phyloP scores from a whole-genome alignment of 352 stramenopile genomes.

The Phytophthora syringae region DNA sequence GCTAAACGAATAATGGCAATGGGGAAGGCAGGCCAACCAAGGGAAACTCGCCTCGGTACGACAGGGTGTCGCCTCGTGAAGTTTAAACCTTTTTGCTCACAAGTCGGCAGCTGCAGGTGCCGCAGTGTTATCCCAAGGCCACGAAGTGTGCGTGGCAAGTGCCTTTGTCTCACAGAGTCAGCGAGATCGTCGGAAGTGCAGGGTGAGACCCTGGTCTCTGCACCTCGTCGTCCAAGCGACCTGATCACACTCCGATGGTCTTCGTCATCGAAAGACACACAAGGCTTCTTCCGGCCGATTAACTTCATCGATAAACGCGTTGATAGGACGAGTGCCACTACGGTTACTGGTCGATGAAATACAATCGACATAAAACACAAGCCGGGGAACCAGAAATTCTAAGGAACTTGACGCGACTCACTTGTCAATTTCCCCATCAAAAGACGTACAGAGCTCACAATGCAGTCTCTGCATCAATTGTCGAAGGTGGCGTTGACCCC shows the following conservation, averaged over 20 bases:
- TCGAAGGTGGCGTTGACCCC: constrained; percentile 29
- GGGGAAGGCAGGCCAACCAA: neutral
- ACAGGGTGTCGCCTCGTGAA: constrained; percentile 17
- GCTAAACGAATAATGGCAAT: constrained; percentile 28
- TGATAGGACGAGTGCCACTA: constrained; percentile 19
- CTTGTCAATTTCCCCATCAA: constrained; percentile 16
- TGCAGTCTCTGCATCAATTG: constrained; percentile 23
- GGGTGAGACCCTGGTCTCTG: constrained; percentile 20
- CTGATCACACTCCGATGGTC: constrained; percentile 23
- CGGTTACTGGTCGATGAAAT: too few species aligned
- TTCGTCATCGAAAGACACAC: constrained; percentile 28
- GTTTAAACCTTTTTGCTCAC: constrained; percentile 17
- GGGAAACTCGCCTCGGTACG: constrained; percentile 3
- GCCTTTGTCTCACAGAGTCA: constrained; percentile 30
- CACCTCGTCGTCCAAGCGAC: constrained; percentile 25
- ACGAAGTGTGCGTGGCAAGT: constrained; percentile 21
- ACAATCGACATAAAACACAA: too few species aligned
- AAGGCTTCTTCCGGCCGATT: constrained; percentile 7
- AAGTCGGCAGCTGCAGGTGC: constrained; percentile 20
- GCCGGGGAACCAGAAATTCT: neutral
- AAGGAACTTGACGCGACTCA: neutral
- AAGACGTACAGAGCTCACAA: neutral
- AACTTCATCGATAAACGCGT: neutral
- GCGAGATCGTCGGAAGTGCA: constrained; percentile 27
- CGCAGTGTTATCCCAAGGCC: constrained; percentile 12